Evolutionary conservation across 2,329 filamentous ascomycete species (phyloP).

Genomic region (Paecilomyces niveus): DNA sequence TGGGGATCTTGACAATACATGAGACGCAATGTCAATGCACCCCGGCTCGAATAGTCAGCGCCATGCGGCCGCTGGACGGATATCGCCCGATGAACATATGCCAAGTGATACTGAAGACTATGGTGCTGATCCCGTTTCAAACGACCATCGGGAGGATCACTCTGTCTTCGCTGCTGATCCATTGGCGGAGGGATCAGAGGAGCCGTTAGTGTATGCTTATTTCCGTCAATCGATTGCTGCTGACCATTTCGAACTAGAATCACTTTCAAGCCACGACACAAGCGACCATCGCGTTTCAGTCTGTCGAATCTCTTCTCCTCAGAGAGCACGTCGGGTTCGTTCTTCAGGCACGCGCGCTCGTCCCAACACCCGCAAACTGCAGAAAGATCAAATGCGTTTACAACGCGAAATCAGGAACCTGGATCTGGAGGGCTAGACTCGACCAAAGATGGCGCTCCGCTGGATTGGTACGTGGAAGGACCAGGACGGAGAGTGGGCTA

Average conservation of each 20-base stretch:
- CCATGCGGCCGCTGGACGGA: constrained; percentile 9
- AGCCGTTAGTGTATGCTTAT: constrained; percentile 10
- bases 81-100: constrained; percentile 3
- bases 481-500: constrained; percentile 87
- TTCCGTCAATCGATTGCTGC: constrained; percentile 3
- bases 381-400: constrained; percentile 19
- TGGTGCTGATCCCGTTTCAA: constrained; percentile 14
- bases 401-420: constrained; percentile 13
- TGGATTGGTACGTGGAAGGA: constrained; percentile 86
- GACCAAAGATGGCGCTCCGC: constrained; percentile 33
- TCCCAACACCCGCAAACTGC: constrained; percentile 20
- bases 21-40: constrained; percentile 20
- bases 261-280: constrained; percentile 39
- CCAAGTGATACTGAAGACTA: constrained; percentile 11
- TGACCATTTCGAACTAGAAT: constrained; percentile 19
- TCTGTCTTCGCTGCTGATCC: constrained; percentile 16
- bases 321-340: constrained; percentile 18
- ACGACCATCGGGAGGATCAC: constrained; percentile 13
- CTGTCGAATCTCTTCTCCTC: constrained; percentile 33
- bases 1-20: constrained; percentile 3
- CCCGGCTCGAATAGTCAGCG: constrained; percentile 10
- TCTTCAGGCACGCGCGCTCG: constrained; percentile 11
- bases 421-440: constrained; percentile 18
- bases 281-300: constrained; percentile 31
- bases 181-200: constrained; percentile 22